phyloP scores from a whole-genome alignment of 2,329 filamentous ascomycete species.

The Cadophora sp. region DNA sequence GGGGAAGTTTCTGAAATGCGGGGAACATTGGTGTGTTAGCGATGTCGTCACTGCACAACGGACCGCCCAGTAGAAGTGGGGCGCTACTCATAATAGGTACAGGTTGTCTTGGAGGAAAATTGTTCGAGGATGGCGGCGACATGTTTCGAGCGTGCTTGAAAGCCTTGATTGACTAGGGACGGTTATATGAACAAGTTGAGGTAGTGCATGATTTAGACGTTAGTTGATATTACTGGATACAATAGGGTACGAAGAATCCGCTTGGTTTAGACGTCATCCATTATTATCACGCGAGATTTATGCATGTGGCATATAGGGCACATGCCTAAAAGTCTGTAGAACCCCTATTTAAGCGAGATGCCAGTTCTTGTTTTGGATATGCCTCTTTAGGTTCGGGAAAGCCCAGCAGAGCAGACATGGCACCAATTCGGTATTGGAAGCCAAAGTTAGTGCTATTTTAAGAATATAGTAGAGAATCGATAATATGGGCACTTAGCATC shows the following conservation, averaged over 20 bases:
- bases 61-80: no score
- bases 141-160: background rate
- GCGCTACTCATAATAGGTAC: no score
- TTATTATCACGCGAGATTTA: background rate
- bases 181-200: background rate
- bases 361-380: no score
- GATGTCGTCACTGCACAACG: background rate
- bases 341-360: background rate
- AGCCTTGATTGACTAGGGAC: background rate
- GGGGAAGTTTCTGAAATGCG: constrained; percentile 21
- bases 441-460: no score
- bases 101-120: background rate
- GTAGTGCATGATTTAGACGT: background rate
- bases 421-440: no score
- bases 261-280: background rate
- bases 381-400: no score
- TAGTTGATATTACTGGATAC: background rate
- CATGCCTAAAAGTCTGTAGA: background rate
- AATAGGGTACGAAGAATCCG: background rate
- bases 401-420: no score
- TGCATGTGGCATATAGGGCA: background rate
- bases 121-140: background rate
- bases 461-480: background rate
- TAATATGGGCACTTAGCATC: constrained; percentile 21
- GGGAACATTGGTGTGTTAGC: constrained; percentile 8